Percentiles rank a stretch among this genome's conserved stretches.
These are phyloP conservation scores for Diplodia scrobiculata DNA, from an alignment of 2,329 filamentous ascomycete genomes.

Conservation along the genomic window DNA sequence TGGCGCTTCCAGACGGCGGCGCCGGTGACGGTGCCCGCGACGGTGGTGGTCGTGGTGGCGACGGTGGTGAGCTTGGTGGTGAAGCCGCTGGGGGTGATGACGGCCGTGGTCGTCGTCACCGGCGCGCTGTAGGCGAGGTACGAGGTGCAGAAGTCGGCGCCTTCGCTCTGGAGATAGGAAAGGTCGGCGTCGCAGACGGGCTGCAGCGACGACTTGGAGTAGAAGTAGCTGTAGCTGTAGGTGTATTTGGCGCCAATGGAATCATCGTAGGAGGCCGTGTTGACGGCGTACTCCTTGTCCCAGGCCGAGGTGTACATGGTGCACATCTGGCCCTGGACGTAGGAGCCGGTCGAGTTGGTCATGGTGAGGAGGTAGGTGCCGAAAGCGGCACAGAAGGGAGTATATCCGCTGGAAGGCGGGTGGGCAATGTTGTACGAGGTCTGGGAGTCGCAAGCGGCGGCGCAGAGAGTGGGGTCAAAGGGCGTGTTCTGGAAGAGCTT, in stretches of 20 bases:
- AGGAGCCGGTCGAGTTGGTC: conserved; percentile 30
- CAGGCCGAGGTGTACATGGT: conserved; percentile 20
- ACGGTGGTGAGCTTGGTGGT: background rate
- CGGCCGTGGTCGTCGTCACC: background rate
- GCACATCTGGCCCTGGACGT: conserved; percentile 35
- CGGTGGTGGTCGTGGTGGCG: background rate
- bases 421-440: conserved; percentile 13
- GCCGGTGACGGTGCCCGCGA: background rate
- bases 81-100: background rate
- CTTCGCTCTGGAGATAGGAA: background rate
- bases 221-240: conserved; percentile 20
- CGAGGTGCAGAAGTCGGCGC: conserved; percentile 5
- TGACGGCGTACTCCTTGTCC: background rate
- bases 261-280: background rate
- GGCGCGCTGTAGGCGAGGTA: conserved; percentile 3
- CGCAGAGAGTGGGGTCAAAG: conserved; percentile 39
- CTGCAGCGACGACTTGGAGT: background rate
- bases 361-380: conserved; percentile 40
- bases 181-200: conserved; percentile 1
- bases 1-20: conserved; percentile 3
- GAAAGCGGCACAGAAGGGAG: conserved; percentile 37
- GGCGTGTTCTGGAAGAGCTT: conserved; percentile 36
- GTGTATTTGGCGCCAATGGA: conserved; percentile 2
- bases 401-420: conserved; percentile 4
- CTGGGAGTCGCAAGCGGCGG: conserved; percentile 34